These are phyloP conservation scores for Ceriops decandra DNA, from an alignment of 345 rosid genomes.

Conservation along the genomic window DNA sequence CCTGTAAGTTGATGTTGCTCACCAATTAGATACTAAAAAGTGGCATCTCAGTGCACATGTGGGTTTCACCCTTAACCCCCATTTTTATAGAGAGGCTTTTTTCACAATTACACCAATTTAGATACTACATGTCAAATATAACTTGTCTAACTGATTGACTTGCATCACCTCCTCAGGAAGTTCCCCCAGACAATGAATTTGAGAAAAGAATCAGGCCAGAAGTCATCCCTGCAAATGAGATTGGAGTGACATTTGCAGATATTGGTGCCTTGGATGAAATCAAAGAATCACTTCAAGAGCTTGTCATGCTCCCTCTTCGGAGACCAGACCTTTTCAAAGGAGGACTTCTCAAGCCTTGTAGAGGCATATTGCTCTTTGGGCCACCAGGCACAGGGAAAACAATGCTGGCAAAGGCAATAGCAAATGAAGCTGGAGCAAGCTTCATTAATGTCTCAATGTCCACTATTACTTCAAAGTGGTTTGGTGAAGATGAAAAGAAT, in stretches of 20 bases:
- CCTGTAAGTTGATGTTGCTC: conserved; percentile 39
- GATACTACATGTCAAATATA: too few species aligned
- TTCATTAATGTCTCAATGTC: conserved; percentile 99
- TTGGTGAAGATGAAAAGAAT: conserved; percentile 98
- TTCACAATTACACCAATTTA: too few species aligned
- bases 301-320: conserved; percentile 96
- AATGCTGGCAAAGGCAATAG: conserved; percentile 99
- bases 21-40: not conserved
- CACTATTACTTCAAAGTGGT: conserved; percentile 98
- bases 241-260: conserved; percentile 96
- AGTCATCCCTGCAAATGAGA: conserved; percentile 91
- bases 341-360: conserved; percentile 93
- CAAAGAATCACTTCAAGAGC: conserved; percentile 95
- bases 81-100: too few species aligned
- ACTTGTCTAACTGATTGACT: conserved; percentile 4
- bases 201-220: conserved; percentile 99
- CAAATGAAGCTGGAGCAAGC: conserved; percentile 99
- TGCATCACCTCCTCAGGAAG: conserved; percentile 43
- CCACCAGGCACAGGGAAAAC: conserved; percentile 99
- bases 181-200: conserved; percentile 87
- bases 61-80: too few species aligned
- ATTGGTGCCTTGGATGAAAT: conserved; percentile 87
- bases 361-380: conserved; percentile 92
- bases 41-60: not conserved
- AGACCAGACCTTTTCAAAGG: conserved; percentile 96